Percentiles rank a stretch among this genome's conserved stretches.
Conservation (phyloP, 1,284 basidiomycete genomes). For the Blastosporella zonata region DNA sequence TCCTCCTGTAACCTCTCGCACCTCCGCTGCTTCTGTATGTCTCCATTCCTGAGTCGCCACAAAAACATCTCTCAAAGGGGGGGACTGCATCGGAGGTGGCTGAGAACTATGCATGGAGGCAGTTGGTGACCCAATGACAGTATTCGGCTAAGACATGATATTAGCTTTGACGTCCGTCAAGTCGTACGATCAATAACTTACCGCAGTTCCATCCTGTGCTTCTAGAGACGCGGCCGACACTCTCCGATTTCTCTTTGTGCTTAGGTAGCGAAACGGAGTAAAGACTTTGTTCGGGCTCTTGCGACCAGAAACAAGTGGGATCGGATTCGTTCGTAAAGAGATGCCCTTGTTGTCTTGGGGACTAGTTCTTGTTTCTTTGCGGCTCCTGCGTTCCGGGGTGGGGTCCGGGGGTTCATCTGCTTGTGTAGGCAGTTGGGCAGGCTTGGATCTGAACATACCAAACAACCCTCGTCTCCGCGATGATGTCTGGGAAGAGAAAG, state of each 20-base stretch:
- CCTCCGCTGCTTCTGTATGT: constrained; percentile 31
- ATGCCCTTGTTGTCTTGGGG: constrained; percentile 7
- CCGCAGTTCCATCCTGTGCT: constrained; percentile 72
- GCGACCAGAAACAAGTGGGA: constrained; percentile 27
- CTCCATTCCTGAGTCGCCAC: constrained; percentile 67
- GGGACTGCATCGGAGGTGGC: constrained; percentile 53
- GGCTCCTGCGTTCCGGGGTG: constrained; percentile 16
- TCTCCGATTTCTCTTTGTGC: constrained; percentile 57
- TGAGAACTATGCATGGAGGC: constrained; percentile 58
- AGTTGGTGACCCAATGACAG: constrained; percentile 71
- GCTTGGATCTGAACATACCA: constrained; percentile 29
- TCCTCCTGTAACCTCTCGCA: constrained; percentile 31
- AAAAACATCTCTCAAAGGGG: constrained; percentile 59
- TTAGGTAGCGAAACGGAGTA: constrained; percentile 58
- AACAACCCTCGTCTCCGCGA: constrained; percentile 34
- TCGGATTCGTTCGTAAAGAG: constrained; percentile 23
- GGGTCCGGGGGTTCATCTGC: constrained; percentile 30
- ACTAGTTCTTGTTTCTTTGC: constrained; percentile 14
- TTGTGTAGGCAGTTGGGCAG: constrained; percentile 19
- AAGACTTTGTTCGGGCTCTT: constrained; percentile 48
- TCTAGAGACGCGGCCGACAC: constrained; percentile 74
- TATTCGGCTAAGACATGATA: constrained; percentile 48
- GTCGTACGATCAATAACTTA: constrained; percentile 35
- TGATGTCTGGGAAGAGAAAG: constrained; percentile 33
- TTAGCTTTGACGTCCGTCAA: constrained; percentile 15